Evolutionary conservation across 1,284 basidiomycete species (phyloP).

Genomic region (Sporisorium sorghi): DNA sequence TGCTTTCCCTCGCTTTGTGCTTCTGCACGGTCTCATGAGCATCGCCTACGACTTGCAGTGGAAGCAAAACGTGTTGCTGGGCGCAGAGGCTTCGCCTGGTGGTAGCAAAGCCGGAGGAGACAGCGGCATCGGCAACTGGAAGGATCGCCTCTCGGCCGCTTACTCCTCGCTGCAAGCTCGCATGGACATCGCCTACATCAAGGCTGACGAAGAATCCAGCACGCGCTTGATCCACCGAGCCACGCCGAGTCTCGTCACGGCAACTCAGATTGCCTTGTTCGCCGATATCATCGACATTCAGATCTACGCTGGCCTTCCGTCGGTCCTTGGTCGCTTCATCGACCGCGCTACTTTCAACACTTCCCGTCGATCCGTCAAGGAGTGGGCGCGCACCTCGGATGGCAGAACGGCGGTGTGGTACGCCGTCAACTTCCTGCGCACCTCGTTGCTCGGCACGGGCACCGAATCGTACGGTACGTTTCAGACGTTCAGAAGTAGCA

Average conservation of each 20-base stretch:
- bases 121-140: conserved; percentile 47
- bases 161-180: conserved; percentile 49
- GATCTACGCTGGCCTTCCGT: conserved; percentile 56
- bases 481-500: conserved; percentile 19
- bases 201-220: conserved; percentile 51
- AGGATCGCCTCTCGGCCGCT: conserved; percentile 46
- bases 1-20: conserved; percentile 52
- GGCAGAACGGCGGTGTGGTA: conserved; percentile 52
- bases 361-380: conserved; percentile 47
- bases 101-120: conserved; percentile 31
- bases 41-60: conserved; percentile 59
- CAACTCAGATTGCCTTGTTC: conserved; percentile 53
- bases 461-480: conserved; percentile 46
- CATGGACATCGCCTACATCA: conserved; percentile 54
- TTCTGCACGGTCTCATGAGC: conserved; percentile 59
- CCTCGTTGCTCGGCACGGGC: conserved; percentile 37
- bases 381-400: conserved; percentile 53
- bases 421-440: conserved; percentile 51
- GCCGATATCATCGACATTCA: conserved; percentile 59
- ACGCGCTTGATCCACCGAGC: conserved; percentile 48
- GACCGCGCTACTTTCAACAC: conserved; percentile 54
- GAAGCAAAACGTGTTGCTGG: conserved; percentile 57
- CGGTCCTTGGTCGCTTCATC: conserved; percentile 59
- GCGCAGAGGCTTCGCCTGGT: conserved; percentile 43
- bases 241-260: conserved; percentile 49